phyloP scores from a whole-genome alignment of 257 asterid genomes.

The Penstemon newberryi region DNA sequence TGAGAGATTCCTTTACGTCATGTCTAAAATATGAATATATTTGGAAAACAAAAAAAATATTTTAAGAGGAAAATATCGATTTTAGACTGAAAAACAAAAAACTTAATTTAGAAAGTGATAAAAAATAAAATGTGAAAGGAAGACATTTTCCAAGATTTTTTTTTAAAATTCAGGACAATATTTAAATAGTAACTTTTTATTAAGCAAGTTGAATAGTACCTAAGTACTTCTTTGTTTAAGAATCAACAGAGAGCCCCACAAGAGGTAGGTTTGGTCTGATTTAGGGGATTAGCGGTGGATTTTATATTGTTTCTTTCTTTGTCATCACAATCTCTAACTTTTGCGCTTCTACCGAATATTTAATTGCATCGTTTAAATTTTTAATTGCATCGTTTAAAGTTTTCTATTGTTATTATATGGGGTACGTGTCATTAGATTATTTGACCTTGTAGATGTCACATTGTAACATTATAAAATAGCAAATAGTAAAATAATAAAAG shows the following conservation, averaged over 20 bases:
- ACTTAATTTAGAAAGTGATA: not conserved
- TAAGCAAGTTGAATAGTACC: not conserved
- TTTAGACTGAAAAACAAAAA: not conserved
- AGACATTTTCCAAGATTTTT: too few relatives aligned
- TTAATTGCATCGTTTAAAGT: too few relatives aligned
- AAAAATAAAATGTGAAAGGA: too few relatives aligned
- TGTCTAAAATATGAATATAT: too few relatives aligned
- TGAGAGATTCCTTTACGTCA: too few relatives aligned
- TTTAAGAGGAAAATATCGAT: not conserved
- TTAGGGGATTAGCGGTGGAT: not conserved
- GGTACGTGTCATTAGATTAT: too few relatives aligned
- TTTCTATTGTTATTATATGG: not conserved
- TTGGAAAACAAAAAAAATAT: not conserved
- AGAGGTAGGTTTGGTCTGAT: not conserved
- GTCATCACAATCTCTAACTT: not conserved
- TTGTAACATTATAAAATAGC: too few relatives aligned
- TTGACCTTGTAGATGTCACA: too few relatives aligned
- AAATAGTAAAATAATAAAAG: too few relatives aligned
- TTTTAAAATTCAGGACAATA: too few relatives aligned
- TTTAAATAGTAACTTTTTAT: not conserved
- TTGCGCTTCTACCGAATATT: not conserved
- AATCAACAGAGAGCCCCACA: slow-evolving; percentile 14
- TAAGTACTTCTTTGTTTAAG: not conserved
- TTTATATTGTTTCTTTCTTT: not conserved
- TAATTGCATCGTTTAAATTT: not conserved